Base-by-base conservation (phyloP, 2,329 filamentous ascomycete genomes). In the Zymoseptoria pseudotritici region DNA sequence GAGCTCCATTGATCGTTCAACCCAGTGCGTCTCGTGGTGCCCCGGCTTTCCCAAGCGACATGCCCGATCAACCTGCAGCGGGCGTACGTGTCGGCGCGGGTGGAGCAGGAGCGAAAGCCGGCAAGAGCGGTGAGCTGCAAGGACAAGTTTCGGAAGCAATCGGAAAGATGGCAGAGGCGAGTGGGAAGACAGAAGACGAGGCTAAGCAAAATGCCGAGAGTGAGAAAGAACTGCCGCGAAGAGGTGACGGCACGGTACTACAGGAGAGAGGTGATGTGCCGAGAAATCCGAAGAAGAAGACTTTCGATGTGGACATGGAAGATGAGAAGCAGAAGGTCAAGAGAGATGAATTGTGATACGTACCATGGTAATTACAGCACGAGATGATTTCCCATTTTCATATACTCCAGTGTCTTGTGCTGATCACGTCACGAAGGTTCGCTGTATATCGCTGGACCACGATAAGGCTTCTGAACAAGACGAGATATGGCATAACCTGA, bases 261-360 rank as follows among this genome's bases (percentile, higher is more conserved):
- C 69, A 78, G 62, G 71, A 69, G 49, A 59, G 72, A 54, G 66
- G 65, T 5, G 72, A 69, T 64, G 72, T 67, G 64, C 75, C 72
- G 24, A 67, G 71, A 26, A 86, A 86, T 70, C 82, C 82, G 6
- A 85, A 81, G 76, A 86, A 86, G 76, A 80, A 83, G 74, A 81
- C 81, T 74, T 84, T 83, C 77, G 83, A 86, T 64, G 82, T 82
- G 59, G 73, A 76, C 29, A 71, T 67, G 51, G 75, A 78, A 62
- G 70, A 70, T 58, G 61, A 58, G 53, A 69, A 69, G 63, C 66
- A 67, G 21, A 61, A 50, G 51, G 58, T 59, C 55, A 70, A 70
- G 60, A 66, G 69, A 56, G 72, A 74, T 61, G 72, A 74, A 63
- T 59, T 74, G 52, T 73, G 55, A 57, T 57, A n/a, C 6, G 13